Evolutionary conservation across 345 rosid genomes (phyloP), one percentile per base, ranked within the genome.

Genomic region (Eutrema yunnanense): DNA sequence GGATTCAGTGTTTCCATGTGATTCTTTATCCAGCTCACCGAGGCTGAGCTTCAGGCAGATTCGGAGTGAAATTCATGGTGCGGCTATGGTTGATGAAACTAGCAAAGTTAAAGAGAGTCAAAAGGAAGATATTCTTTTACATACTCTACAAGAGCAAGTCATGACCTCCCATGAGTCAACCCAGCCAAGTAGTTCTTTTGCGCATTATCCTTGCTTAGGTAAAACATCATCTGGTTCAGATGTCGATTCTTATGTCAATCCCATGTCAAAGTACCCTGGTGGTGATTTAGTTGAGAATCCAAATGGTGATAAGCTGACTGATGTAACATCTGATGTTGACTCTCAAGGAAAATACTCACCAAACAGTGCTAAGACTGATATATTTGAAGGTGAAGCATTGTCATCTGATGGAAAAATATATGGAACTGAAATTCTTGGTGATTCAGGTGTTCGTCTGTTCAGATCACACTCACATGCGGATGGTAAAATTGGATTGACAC

Each of bases 261-360:
- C 72, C 30, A 69, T 64, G 22, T 71, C 81, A 29, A 77, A 73
- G 9, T 47, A 50, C 72, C 65, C 47, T 52, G 75, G 66, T 65
- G 81, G 69, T 77, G 77, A 64, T 76, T 68, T 82, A 36, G 65
- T 53, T 69, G 66, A 84, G 60, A 76, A 67, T 78, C 72, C 78
- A 41, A 66, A 52, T 74, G 77, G 72, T 74, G 88, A 76, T 75
- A 56, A 65, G 76, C 70, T 47, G 70, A 74, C 80, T 67, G 83
- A 75, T 83, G 40, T 78, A 52, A 38, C 69, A 44, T 74, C 77
- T 78, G 72, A 82, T 73, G 76, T 53, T 51, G 77, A 57, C 72
- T 83, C 79, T 73, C 80, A 78, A 11, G 84, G 82, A 76, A 80
- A 57, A 40, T 37, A 52, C 43, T 51, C 82, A 73, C 65, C 62